A percentile compares a stretch with the other conserved stretches of the same genome.
Evolutionary conservation across 2,329 filamentous ascomycete species (phyloP).

Genomic region (Lasiodiplodia gonubiensis): DNA sequence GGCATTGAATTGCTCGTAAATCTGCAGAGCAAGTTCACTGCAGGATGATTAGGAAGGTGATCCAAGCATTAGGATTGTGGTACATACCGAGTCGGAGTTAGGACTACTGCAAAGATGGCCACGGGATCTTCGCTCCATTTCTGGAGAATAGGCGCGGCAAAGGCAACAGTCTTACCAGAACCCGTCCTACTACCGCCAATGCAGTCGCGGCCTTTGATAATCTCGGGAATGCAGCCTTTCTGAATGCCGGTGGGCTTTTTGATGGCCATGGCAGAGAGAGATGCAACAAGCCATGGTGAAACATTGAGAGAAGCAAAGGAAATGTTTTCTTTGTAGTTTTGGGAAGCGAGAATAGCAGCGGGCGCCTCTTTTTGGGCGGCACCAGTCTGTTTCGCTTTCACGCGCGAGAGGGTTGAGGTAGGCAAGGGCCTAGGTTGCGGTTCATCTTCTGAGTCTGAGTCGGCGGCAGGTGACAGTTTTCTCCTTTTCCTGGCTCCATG

Average conservation of each 20-base stretch:
- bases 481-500: slow-evolving; percentile 45
- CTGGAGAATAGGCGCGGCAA: slow-evolving; percentile 91
- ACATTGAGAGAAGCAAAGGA: slow-evolving; percentile 77
- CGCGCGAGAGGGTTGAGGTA: slow-evolving; percentile 40
- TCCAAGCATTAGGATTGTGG: not conserved
- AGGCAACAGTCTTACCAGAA: slow-evolving; percentile 96
- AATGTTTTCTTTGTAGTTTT: slow-evolving; percentile 50
- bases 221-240: slow-evolving; percentile 88
- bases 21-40: slow-evolving; percentile 90
- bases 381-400: slow-evolving; percentile 40
- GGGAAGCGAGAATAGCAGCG: slow-evolving; percentile 25
- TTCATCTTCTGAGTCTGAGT: slow-evolving; percentile 32
- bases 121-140: slow-evolving; percentile 91
- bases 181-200: slow-evolving; percentile 94
- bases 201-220: slow-evolving; percentile 87
- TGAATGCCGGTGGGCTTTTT: slow-evolving; percentile 91
- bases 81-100: slow-evolving; percentile 81
- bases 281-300: slow-evolving; percentile 85
- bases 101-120: slow-evolving; percentile 85
- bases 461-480: slow-evolving; percentile 37
- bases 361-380: slow-evolving; percentile 25
- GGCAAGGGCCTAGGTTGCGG: slow-evolving; percentile 26
- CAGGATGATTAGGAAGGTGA: not conserved
- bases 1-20: slow-evolving; percentile 94
- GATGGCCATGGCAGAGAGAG: slow-evolving; percentile 79